phyloP scores from a whole-genome alignment of 179 eudicot species.

The Heliamphora pulchella region DNA sequence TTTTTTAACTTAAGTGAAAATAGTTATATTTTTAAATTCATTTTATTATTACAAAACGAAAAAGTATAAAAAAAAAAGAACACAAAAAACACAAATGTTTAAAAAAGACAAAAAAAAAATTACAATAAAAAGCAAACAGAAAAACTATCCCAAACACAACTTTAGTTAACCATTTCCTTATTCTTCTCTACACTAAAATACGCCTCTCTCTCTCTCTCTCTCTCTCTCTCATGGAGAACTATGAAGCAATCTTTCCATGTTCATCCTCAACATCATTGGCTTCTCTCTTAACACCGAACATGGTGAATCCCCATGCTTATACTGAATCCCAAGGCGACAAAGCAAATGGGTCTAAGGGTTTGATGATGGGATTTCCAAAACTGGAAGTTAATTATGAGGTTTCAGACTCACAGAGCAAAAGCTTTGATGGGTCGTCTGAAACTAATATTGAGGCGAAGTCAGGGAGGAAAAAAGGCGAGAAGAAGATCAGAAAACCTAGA shows the following conservation, averaged over 20 bases:
- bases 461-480: conserved; percentile 21
- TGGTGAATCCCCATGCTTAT: conserved; percentile 13
- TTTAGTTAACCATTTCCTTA: background rate
- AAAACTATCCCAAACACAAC: too few species aligned
- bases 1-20: too few species aligned
- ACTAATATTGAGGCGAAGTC: conserved; percentile 10
- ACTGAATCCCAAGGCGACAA: conserved; percentile 10
- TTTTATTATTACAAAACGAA: too few species aligned
- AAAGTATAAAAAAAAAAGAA: too few species aligned
- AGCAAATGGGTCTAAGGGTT: conserved; percentile 11
- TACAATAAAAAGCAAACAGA: too few species aligned
- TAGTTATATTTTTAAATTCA: too few species aligned
- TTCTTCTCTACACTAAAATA: background rate
- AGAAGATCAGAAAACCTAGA: conserved; percentile 51
- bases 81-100: too few species aligned
- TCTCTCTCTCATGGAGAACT: conserved; percentile 29
- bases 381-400: background rate
- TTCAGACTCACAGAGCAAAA: background rate
- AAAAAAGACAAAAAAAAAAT: too few species aligned
- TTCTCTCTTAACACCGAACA: conserved; percentile 14
- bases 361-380: conserved; percentile 12
- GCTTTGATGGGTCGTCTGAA: background rate
- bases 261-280: conserved; percentile 20
- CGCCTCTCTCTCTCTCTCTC: conserved; percentile 9
- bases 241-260: conserved; percentile 26